These are phyloP conservation scores for Luffa aegyptiaca DNA, from an alignment of 306 rosid genomes.

Conservation along the genomic window DNA sequence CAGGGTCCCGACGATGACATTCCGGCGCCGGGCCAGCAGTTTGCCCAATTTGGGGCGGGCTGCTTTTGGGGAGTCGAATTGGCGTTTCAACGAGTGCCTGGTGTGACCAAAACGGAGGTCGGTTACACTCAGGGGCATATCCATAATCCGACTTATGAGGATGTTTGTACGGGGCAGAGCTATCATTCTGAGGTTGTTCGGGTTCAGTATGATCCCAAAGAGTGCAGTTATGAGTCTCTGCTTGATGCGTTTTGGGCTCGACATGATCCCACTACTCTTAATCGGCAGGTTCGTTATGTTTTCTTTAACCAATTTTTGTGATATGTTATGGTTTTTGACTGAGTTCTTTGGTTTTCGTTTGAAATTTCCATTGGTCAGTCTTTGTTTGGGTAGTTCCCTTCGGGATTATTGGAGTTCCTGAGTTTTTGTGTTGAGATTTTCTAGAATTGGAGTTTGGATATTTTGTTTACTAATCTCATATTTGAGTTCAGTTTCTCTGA, in stretches of 20 bases:
- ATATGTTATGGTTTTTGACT: neutral
- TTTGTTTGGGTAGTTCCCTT: neutral
- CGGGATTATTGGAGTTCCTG: neutral
- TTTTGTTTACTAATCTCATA: neutral
- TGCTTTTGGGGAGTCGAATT: constrained; percentile 98
- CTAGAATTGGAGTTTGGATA: neutral
- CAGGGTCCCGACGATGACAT: constrained; percentile 77
- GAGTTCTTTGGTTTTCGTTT: neutral
- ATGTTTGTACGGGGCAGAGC: constrained; percentile 63
- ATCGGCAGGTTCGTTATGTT: constrained; percentile 57
- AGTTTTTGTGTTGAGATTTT: neutral
- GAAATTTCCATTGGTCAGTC: neutral
- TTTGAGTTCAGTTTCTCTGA: neutral
- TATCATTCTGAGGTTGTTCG: constrained; percentile 76
- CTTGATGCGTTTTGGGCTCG: constrained; percentile 74
- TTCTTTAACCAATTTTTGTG: neutral
- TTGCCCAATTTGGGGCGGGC: constrained; percentile 90
- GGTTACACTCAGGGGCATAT: constrained; percentile 73
- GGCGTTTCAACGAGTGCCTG: constrained; percentile 77
- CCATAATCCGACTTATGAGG: constrained; percentile 72
- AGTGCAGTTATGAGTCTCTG: constrained; percentile 46
- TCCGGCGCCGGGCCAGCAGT: constrained; percentile 70
- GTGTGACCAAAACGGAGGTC: constrained; percentile 78
- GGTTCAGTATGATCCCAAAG: constrained; percentile 72
- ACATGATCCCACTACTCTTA: constrained; percentile 84